Evolutionary conservation across 2,329 filamentous ascomycete species (phyloP), one percentile per base, ranked within the genome.

Genomic region (Ramichloridium luteum): DNA sequence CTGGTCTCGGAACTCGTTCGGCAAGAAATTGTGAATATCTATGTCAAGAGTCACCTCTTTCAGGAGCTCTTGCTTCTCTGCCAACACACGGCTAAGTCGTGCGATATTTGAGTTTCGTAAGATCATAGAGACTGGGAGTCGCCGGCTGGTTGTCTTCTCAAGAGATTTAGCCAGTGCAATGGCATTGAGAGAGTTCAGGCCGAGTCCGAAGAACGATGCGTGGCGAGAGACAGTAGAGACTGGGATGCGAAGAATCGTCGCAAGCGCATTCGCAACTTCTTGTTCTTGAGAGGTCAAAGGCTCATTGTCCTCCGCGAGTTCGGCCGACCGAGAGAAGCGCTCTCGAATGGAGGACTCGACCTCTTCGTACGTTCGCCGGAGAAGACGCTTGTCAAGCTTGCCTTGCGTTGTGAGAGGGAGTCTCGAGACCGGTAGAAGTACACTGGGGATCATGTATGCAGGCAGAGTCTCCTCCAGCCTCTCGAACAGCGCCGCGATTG

Each of bases 161-260:
- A 93, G 51, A 11, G 54, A 49, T 32, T 66, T 72, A 1, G 79
- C 70, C 6, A 92, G 56, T 1, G 69, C 60, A 40, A 93, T 92
- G 0, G 81, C 82, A 5, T 77, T 80, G 15, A 93, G 73, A 0
- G 85, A 93, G 50, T 93, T 84, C 4, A 94, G 54, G 0, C 86
- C 86, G 3, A 93, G 55, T n/a, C 68, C 72, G 34, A 79, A 75
- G 38, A 93, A 79, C 0, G 84, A 83, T 0, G 74, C 77, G 58
- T 75, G 76, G 17, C 70, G 69, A 6, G 56, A 59, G 22, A 93
- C 62, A 0, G 62, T 55, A 1, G 51, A 44, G 3, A 49, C 35
- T 0, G 68, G 48, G 1, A 72, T 49, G 0, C 57, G 49, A 2
- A 77, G 61, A 0, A 67, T 57, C 4, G 62, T 44, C 0, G 70